Percentiles rank a stretch among this genome's conserved stretches.
Conservation (phyloP, 2,329 filamentous ascomycete genomes). For the Verruconis gallopava region DNA sequence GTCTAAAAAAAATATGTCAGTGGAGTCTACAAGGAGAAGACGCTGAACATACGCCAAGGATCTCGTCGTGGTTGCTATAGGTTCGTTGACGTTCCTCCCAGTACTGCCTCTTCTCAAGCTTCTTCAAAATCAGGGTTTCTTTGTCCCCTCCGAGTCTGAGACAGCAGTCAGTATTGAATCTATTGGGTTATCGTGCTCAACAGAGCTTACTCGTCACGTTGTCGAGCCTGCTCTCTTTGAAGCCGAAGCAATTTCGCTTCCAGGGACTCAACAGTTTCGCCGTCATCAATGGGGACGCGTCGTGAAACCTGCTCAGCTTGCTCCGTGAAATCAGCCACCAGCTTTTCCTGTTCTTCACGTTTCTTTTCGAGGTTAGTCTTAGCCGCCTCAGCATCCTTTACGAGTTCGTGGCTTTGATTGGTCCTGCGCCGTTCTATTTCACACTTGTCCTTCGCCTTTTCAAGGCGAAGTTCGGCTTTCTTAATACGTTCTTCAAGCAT, state of each 20-base stretch:
- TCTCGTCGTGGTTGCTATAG: too few species aligned
- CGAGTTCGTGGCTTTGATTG: conserved; percentile 26
- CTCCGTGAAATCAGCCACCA: conserved; percentile 13
- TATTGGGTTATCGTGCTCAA: background rate
- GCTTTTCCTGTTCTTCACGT: conserved; percentile 17
- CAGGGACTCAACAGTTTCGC: conserved; percentile 21
- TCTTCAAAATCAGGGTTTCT: background rate
- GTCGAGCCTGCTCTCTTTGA: conserved; percentile 15
- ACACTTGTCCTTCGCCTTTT: conserved; percentile 18
- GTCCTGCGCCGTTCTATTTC: conserved; percentile 27
- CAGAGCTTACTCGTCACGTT: conserved; percentile 14
- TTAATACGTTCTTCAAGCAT: conserved; percentile 20
- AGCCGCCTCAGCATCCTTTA: conserved; percentile 22
- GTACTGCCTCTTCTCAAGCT: background rate
- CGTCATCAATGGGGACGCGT: conserved; percentile 18
- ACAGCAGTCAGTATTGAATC: background rate
- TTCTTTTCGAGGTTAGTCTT: conserved; percentile 18
- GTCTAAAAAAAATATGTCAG: too few species aligned
- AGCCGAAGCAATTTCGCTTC: conserved; percentile 20
- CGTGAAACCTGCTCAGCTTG: conserved; percentile 12
- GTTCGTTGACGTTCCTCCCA: background rate
- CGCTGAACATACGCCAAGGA: too few species aligned
- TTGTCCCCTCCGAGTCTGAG: background rate
- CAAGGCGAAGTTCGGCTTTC: conserved; percentile 16
- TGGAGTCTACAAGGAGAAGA: too few species aligned